phyloP scores from a whole-genome alignment of 2,329 filamentous ascomycete genomes.

The Paraphaeosphaeria minitans region DNA sequence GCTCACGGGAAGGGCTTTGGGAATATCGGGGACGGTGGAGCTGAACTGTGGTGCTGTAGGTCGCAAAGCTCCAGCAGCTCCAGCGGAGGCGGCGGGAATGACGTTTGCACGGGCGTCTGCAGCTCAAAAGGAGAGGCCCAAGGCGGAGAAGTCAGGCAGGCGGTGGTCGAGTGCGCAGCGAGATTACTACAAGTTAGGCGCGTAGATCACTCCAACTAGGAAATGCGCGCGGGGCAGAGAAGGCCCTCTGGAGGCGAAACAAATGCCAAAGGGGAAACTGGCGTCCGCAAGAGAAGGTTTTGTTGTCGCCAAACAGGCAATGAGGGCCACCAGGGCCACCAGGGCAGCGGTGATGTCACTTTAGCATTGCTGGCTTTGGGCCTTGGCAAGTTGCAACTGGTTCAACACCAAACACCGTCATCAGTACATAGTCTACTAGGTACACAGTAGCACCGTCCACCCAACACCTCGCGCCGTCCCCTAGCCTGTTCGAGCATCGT shows the following conservation, averaged over 20 bases:
- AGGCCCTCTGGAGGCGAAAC: background rate
- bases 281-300: background rate
- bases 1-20: background rate
- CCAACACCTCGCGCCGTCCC: background rate
- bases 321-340: too few relatives aligned
- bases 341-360: conserved; percentile 4
- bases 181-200: background rate
- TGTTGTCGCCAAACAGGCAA: conserved; percentile 6
- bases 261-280: conserved; percentile 3
- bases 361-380: background rate
- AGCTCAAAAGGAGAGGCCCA: conserved; percentile 5
- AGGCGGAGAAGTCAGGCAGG: conserved; percentile 3
- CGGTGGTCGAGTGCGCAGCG: background rate
- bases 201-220: conserved; percentile 4
- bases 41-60: background rate
- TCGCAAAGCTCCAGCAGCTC: background rate
- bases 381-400: conserved; percentile 8
- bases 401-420: conserved; percentile 8
- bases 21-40: background rate
- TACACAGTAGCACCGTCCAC: conserved; percentile 5
- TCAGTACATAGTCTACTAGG: too few relatives aligned
- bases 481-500: background rate
- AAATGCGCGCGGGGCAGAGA: background rate
- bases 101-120: conserved; percentile 4
- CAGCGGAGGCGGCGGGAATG: conserved; percentile 7